Evolutionary conservation across 768 basidiomycete species (phyloP).

Genomic region (Roridomyces roridus): DNA sequence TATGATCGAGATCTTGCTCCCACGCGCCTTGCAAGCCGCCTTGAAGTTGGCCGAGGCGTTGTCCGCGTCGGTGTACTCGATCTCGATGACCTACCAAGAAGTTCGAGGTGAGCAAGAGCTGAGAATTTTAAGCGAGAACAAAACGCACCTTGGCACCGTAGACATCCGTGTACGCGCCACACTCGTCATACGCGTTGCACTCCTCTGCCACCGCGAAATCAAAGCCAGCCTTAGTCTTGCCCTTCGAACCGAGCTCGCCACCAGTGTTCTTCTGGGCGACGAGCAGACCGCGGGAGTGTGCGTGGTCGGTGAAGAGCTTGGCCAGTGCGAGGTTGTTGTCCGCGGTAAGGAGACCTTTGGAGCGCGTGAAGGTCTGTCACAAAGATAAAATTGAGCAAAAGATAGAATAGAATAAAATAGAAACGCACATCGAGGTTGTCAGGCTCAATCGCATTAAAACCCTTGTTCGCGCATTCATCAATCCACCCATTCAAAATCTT

Average conservation of each 20-base stretch:
- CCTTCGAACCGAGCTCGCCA: too few relatives aligned
- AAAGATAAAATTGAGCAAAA: too few relatives aligned
- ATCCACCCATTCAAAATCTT: conserved; percentile 9
- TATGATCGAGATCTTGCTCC: not conserved
- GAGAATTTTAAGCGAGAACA: not conserved
- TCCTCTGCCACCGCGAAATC: conserved; percentile 10
- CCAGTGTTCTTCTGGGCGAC: conserved; percentile 14
- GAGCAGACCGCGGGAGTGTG: not conserved
- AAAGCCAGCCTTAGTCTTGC: not conserved
- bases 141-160: conserved; percentile 1
- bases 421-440: conserved; percentile 6
- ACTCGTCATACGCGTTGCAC: conserved; percentile 1
- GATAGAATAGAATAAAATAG: not conserved
- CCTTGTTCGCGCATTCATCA: not conserved
- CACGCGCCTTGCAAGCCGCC: not conserved
- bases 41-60: not conserved
- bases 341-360: not conserved
- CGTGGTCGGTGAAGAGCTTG: conserved; percentile 5
- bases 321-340: conserved; percentile 13
- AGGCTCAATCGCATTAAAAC: conserved; percentile 7
- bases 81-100: not conserved
- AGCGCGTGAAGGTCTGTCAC: conserved; percentile 5
- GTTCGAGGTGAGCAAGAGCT: not conserved
- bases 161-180: conserved; percentile 2
- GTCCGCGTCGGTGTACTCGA: not conserved